A percentile compares a stretch with the other conserved stretches of the same genome.
Evolutionary conservation across 352 stramenopile genomes (phyloP).

Genomic region (Phytopythium sindhum): DNA sequence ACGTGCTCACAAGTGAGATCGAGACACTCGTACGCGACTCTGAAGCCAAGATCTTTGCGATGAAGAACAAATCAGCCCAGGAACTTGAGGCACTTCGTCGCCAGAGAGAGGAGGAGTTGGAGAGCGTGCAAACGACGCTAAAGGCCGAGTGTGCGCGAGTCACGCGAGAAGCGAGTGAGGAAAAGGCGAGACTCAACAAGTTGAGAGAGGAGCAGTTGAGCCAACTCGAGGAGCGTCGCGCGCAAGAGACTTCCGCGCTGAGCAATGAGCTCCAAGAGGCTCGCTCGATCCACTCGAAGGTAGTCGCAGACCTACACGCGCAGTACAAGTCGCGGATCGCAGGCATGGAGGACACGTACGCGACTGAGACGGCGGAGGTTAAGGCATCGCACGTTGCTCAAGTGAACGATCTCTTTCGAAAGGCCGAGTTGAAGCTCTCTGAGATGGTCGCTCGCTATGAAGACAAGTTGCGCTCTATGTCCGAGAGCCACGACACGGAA

Average conservation of each 20-base stretch:
- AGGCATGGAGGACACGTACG: constrained; percentile 11
- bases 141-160: constrained; percentile 18
- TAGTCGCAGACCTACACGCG: constrained; percentile 22
- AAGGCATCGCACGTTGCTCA: constrained; percentile 20
- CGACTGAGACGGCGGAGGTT: constrained; percentile 14
- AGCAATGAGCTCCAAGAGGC: constrained; percentile 14
- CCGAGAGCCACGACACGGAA: constrained; percentile 17
- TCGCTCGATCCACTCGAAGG: constrained; percentile 5
- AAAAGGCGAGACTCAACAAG: constrained; percentile 23
- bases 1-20: constrained; percentile 20
- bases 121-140: constrained; percentile 15
- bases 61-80: constrained; percentile 18
- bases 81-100: constrained; percentile 25
- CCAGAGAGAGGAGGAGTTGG: constrained; percentile 22
- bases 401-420: constrained; percentile 12
- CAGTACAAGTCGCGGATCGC: constrained; percentile 23
- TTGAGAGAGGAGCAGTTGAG: constrained; percentile 28
- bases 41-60: constrained; percentile 17
- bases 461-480: constrained; percentile 9
- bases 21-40: constrained; percentile 18
- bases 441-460: constrained; percentile 22
- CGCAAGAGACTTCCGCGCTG: constrained; percentile 21
- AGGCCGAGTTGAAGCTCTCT: constrained; percentile 19
- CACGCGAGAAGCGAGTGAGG: constrained; percentile 16
- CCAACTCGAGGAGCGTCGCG: constrained; percentile 17